Percentiles rank a stretch among this genome's conserved stretches.
These are phyloP conservation scores for Fusarium sp. DNA, from an alignment of 2,329 filamentous ascomycete species.

Conservation along the genomic window DNA sequence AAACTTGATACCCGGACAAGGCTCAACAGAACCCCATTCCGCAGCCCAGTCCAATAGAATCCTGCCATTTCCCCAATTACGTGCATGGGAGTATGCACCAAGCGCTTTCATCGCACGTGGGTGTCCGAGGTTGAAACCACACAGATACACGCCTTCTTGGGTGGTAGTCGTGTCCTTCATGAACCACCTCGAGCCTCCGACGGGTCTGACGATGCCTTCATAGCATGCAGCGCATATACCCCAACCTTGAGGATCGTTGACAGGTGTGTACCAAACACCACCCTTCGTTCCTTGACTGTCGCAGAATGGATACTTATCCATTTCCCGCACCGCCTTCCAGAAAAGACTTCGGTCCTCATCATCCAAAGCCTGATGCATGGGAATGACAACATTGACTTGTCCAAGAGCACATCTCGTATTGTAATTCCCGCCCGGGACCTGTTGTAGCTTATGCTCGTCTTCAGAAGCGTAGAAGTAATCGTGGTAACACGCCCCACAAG, in stretches of 20 bases:
- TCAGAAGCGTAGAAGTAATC: slow-evolving; percentile 51
- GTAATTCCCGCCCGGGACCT: slow-evolving; percentile 38
- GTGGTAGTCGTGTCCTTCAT: slow-evolving; percentile 30
- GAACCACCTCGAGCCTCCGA: slow-evolving; percentile 49
- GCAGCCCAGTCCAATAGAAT: slow-evolving; percentile 46
- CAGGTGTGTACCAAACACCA: slow-evolving; percentile 51
- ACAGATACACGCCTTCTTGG: slow-evolving; percentile 42
- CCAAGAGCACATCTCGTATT: slow-evolving; percentile 47
- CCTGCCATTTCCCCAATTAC: slow-evolving; percentile 43
- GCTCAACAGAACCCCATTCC: slow-evolving; percentile 47
- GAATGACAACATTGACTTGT: slow-evolving; percentile 46
- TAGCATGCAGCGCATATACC: slow-evolving; percentile 53
- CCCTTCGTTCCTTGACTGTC: slow-evolving; percentile 46
- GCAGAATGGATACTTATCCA: slow-evolving; percentile 49
- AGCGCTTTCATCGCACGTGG: slow-evolving; percentile 44
- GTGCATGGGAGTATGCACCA: slow-evolving; percentile 41
- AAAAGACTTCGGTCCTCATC: slow-evolving; percentile 49
- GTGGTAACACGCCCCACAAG: slow-evolving; percentile 54
- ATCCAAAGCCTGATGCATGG: slow-evolving; percentile 47
- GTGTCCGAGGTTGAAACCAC: slow-evolving; percentile 51
- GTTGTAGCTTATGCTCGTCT: slow-evolving; percentile 42
- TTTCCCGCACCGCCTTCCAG: slow-evolving; percentile 47
- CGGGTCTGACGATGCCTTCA: slow-evolving; percentile 47
- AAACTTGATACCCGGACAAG: slow-evolving; percentile 37
- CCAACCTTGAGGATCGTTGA: slow-evolving; percentile 49